Evolutionary conservation across 2,329 filamentous ascomycete genomes (phyloP), one percentile per base, ranked within the genome.

Genomic region (Aureobasidium namibiae): DNA sequence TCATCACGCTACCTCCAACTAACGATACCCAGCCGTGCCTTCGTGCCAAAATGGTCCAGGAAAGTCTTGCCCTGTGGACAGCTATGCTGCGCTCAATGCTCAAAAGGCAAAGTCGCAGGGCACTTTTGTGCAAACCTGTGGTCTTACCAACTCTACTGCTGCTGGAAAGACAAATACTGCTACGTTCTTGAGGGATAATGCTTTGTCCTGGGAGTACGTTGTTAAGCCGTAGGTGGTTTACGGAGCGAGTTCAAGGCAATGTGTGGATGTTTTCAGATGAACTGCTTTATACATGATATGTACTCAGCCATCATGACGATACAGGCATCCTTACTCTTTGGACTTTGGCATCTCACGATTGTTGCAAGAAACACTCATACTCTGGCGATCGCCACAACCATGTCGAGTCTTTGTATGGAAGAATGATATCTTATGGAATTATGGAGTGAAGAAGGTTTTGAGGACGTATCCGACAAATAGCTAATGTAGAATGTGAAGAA

Each of bases 1-100:
- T 69, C 86, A 1, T 77, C 79, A 33, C 2, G n/a, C 16, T 11
- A 39, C n/a, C 26, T 23, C 7, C 14, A 11, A 23, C 33, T 49
- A 11, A 58, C 0, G 75, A 72, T 0, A 86, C 82, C 69, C 18
- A 59, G 56, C 74, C 76, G 62, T 74, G 72, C 62, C 84, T 81
- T 0, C 83, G 81, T 3, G 84, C 61, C 61, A 64, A 38, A 54
- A 57, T 18, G 78, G 78, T 1, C 79, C 78, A 3, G 78, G 77
- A 8, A 61, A 63, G 29, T 79, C 75, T 53, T 82, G 79, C 67
- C 70, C 74, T 11, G 65, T 82, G 31, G 61, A 61, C 6, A 63
- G 75, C 1, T 82, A 81, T 61, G 65, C 67, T n/a, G 64, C 66
- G 1, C 68, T 73, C 50, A 74, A 78, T 6, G 65, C 65, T 48